These are phyloP conservation scores for Beta corolliflora DNA, from an alignment of 179 eudicot genomes.

Conservation along the genomic window DNA sequence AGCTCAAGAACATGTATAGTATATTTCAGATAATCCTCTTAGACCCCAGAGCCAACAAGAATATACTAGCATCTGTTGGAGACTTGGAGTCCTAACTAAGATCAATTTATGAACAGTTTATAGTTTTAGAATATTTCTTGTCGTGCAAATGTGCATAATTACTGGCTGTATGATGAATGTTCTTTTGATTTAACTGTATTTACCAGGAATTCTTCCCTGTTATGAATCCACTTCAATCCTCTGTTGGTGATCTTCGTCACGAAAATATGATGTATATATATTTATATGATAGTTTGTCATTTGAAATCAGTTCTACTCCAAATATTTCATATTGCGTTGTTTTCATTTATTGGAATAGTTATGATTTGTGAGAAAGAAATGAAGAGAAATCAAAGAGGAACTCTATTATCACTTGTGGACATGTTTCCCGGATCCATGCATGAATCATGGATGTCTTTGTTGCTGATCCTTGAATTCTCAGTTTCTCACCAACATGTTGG, in stretches of 20 bases:
- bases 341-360: too few relatives aligned
- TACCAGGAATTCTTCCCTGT: background rate
- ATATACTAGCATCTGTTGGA: conserved; percentile 21
- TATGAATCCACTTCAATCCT: background rate
- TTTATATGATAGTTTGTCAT: too few relatives aligned
- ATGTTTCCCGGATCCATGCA: too few relatives aligned
- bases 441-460: too few relatives aligned
- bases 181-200: background rate
- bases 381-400: too few relatives aligned
- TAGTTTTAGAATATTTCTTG: background rate
- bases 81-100: conserved; percentile 18
- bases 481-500: too few relatives aligned
- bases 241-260: background rate
- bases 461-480: too few relatives aligned
- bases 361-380: too few relatives aligned
- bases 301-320: too few relatives aligned
- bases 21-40: conserved; percentile 27
- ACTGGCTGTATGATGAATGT: background rate
- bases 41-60: conserved; percentile 14
- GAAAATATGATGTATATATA: too few relatives aligned
- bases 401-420: too few relatives aligned
- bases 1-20: conserved; percentile 44
- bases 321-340: too few relatives aligned
- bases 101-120: conserved; percentile 13
- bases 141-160: background rate